A percentile compares a stretch with the other conserved stretches of the same genome.
Evolutionary conservation across 2,329 filamentous ascomycete species (phyloP).

Genomic region (Penicillium sp.): DNA sequence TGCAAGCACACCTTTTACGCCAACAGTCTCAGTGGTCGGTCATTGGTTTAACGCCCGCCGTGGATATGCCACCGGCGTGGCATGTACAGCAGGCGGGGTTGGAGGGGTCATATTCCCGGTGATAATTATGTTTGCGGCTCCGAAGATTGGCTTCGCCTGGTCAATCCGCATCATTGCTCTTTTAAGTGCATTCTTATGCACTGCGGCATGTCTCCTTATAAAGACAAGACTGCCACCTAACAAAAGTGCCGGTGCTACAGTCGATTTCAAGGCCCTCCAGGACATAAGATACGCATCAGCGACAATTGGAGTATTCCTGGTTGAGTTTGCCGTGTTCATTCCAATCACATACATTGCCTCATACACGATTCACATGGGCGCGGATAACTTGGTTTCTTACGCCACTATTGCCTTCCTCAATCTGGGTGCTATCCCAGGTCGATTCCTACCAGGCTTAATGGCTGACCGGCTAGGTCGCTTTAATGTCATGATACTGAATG

Average conservation of each 20-base stretch:
- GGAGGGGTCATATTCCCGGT: slow-evolving; percentile 39
- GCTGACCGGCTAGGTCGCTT: slow-evolving; percentile 30
- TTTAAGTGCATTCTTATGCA: slow-evolving; percentile 20
- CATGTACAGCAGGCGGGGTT: slow-evolving; percentile 34
- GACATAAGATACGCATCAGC: slow-evolving; percentile 25
- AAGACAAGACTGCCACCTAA: slow-evolving; percentile 24
- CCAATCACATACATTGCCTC: slow-evolving; percentile 29
- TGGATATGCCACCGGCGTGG: slow-evolving; percentile 35
- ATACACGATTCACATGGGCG: slow-evolving; percentile 22
- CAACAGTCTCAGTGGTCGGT: slow-evolving; percentile 30
- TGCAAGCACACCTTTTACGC: slow-evolving; percentile 32
- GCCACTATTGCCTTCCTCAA: slow-evolving; percentile 29
- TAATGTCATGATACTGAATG: neutral
- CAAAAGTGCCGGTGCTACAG: slow-evolving; percentile 9
- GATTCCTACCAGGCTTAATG: slow-evolving; percentile 23
- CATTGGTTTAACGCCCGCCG: slow-evolving; percentile 38
- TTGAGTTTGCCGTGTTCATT: slow-evolving; percentile 28
- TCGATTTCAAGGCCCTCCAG: slow-evolving; percentile 25
- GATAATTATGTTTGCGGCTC: slow-evolving; percentile 29
- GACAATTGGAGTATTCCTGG: slow-evolving; percentile 24
- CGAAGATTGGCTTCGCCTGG: slow-evolving; percentile 34
- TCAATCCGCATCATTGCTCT: slow-evolving; percentile 33
- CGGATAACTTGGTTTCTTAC: slow-evolving; percentile 22
- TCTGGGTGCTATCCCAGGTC: slow-evolving; percentile 23
- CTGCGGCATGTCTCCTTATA: slow-evolving; percentile 21